These are phyloP conservation scores for Pistacia vera DNA, from an alignment of 345 rosid species.

Conservation along the genomic window DNA sequence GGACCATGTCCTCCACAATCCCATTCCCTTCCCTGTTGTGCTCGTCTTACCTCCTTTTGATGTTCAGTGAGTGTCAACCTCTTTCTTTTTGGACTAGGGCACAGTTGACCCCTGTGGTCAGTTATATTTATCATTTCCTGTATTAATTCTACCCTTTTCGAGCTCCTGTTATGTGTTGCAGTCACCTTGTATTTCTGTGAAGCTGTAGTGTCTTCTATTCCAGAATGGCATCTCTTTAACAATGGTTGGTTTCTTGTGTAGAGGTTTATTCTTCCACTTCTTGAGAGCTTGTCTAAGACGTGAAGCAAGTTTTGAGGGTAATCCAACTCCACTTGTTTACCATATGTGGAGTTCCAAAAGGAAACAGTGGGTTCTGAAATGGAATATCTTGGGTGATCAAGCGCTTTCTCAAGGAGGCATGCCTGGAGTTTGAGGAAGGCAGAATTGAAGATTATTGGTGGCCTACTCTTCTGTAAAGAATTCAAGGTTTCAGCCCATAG, in stretches of 20 bases:
- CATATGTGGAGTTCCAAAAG: conserved; percentile 57
- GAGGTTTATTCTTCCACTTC: conserved; percentile 46
- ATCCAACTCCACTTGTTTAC: conserved; percentile 38
- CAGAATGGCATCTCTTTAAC: conserved; percentile 21
- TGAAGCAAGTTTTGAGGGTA: conserved; percentile 50
- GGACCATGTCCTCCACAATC: conserved; percentile 54
- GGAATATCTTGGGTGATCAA: conserved; percentile 38
- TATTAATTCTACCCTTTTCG: conserved; percentile 43
- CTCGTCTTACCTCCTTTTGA: conserved; percentile 57
- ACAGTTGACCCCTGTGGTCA: conserved; percentile 12
- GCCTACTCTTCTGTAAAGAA: conserved; percentile 45
- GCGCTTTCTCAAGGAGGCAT: conserved; percentile 47
- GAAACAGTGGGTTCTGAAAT: conserved; percentile 38
- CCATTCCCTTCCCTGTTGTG: conserved; percentile 52
- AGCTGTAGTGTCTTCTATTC: conserved; percentile 10
- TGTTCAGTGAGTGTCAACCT: conserved; percentile 47
- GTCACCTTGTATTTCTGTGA: conserved; percentile 33
- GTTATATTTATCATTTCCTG: neutral
- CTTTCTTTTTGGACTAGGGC: conserved; percentile 32
- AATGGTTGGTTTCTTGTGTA: conserved; percentile 29
- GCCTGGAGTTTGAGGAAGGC: conserved; percentile 49
- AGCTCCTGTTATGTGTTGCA: conserved; percentile 35
- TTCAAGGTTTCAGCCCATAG: conserved; percentile 48
- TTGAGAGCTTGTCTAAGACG: conserved; percentile 50
- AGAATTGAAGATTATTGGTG: conserved; percentile 43